phyloP scores from a whole-genome alignment of 352 stramenopile species.

The Globisporangium recalcitrans region DNA sequence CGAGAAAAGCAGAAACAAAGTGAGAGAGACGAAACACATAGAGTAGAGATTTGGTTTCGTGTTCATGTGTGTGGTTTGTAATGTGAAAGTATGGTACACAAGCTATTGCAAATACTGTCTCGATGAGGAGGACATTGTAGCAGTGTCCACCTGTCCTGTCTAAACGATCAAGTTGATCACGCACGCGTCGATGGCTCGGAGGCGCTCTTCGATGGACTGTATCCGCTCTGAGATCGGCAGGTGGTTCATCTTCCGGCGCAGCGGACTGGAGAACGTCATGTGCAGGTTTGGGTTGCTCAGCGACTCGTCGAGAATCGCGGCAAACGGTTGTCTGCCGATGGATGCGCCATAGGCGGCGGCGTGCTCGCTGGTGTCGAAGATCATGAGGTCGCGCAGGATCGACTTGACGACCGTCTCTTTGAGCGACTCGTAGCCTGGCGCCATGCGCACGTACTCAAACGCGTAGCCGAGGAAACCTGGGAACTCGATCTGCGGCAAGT shows the following conservation, averaged over 20 bases:
- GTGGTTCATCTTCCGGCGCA: conserved; percentile 39
- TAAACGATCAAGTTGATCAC: conserved; percentile 18
- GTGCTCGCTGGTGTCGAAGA: conserved; percentile 56
- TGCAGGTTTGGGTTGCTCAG: conserved; percentile 19
- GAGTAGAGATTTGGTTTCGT: conserved; percentile 7
- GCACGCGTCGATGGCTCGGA: conserved; percentile 38
- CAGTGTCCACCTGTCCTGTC: background rate
- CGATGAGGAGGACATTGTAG: background rate
- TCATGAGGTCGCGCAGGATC: conserved; percentile 70
- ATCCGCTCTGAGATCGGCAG: conserved; percentile 43
- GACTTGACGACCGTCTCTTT: conserved; percentile 66
- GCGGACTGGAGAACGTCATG: conserved; percentile 51
- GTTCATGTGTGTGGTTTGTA: background rate
- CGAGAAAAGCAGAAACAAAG: background rate
- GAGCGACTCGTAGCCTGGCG: conserved; percentile 48
- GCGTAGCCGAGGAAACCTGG: conserved; percentile 69
- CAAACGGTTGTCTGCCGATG: conserved; percentile 36
- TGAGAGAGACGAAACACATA: conserved; percentile 3
- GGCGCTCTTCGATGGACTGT: conserved; percentile 23
- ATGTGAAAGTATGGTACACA: conserved; percentile 10
- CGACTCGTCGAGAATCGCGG: conserved; percentile 32
- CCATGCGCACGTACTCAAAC: conserved; percentile 58
- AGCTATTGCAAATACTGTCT: background rate
- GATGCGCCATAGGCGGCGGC: conserved; percentile 36
- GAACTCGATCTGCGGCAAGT: conserved; percentile 29